Percentiles rank a stretch among this genome's conserved stretches.
Evolutionary conservation across 176 grass and related monocot genomes (phyloP).

Genomic region (Phyllostachys edulis): DNA sequence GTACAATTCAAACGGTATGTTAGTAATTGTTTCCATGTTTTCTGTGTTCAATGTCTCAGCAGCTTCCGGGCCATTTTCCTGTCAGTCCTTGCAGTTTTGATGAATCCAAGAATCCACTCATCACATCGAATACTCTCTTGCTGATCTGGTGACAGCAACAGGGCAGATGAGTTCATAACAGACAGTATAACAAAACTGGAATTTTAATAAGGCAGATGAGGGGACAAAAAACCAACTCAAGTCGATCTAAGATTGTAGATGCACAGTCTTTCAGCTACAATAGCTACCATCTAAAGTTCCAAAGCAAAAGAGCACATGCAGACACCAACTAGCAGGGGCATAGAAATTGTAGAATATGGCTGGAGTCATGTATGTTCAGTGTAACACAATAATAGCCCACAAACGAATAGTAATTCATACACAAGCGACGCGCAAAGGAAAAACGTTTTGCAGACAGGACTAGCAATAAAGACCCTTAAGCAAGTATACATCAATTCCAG

Average conservation of each 20-base stretch:
- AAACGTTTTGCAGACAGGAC: too few relatives aligned
- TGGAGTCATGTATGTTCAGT: too few relatives aligned
- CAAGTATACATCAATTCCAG: too few relatives aligned
- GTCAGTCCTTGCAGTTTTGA: slow-evolving; percentile 31
- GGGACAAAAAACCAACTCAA: slow-evolving; percentile 15
- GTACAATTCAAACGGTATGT: slow-evolving; percentile 81
- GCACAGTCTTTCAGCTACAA: neutral
- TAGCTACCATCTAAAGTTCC: slow-evolving; percentile 8
- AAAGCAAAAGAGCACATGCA: slow-evolving; percentile 25
- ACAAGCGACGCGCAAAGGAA: too few relatives aligned
- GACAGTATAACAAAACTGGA: too few relatives aligned
- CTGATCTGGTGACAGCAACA: slow-evolving; percentile 68
- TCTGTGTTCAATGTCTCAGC: slow-evolving; percentile 25
- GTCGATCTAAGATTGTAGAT: slow-evolving; percentile 4
- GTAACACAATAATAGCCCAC: slow-evolving; percentile 15
- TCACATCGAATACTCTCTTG: slow-evolving; percentile 84
- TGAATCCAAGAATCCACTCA: slow-evolving; percentile 53
- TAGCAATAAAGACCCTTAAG: too few relatives aligned
- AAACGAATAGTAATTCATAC: too few relatives aligned
- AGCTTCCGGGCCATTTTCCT: slow-evolving; percentile 30
- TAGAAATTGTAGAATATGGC: neutral
- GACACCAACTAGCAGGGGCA: neutral
- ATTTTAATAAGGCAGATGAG: neutral
- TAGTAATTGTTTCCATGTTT: slow-evolving; percentile 29
- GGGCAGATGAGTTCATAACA: neutral